These are phyloP conservation scores for Phytophthora hybrid DNA, from an alignment of 352 stramenopile species.

Conservation along the genomic window DNA sequence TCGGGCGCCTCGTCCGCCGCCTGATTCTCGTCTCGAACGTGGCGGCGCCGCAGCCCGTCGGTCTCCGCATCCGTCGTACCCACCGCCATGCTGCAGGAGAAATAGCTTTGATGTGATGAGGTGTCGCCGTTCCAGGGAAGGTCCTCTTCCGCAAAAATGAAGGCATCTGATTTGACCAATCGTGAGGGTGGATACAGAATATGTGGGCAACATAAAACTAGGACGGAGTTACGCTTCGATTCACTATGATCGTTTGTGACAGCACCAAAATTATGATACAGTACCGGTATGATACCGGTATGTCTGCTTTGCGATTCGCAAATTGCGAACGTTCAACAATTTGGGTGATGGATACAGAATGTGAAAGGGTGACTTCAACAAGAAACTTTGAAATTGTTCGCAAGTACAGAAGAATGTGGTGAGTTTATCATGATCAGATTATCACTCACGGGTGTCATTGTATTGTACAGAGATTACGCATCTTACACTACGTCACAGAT, in stretches of 20 bases:
- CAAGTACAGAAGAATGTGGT: too few species aligned
- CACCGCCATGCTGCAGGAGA: slow-evolving; percentile 25
- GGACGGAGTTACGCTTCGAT: neutral
- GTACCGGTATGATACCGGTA: too few species aligned
- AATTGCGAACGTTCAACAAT: too few species aligned
- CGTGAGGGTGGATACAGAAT: neutral
- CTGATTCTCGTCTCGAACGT: slow-evolving; percentile 32
- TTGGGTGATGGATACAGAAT: too few species aligned
- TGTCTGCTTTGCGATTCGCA: too few species aligned
- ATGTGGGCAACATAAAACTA: neutral
- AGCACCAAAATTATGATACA: too few species aligned
- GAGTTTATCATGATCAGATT: too few species aligned
- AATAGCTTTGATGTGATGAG: neutral
- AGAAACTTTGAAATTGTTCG: too few species aligned
- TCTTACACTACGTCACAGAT: too few species aligned
- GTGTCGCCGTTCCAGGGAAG: neutral
- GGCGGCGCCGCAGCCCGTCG: slow-evolving; percentile 46
- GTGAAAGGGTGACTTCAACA: too few species aligned
- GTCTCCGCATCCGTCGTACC: slow-evolving; percentile 25
- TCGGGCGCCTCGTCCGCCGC: slow-evolving; percentile 2
- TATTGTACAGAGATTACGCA: too few species aligned
- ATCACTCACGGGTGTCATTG: too few species aligned
- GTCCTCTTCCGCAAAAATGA: neutral
- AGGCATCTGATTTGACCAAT: slow-evolving; percentile 1
- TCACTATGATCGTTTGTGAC: neutral